Evolutionary conservation across 352 stramenopile species (phyloP), one percentile per base, ranked within the genome.

Genomic region (Phytophthora tubulina): DNA sequence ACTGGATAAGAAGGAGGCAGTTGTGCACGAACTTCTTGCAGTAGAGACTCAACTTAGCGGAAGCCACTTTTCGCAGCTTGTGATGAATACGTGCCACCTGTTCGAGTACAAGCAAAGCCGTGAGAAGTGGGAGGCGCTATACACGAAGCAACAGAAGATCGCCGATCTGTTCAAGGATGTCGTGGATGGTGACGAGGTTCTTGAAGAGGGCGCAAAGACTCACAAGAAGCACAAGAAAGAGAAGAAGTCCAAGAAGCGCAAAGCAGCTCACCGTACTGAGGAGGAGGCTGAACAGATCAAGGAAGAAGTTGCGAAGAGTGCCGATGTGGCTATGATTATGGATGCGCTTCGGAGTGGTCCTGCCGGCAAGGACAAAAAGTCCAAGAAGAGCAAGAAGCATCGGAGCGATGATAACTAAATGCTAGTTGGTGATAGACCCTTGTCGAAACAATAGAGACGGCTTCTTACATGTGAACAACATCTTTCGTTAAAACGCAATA

Each of bases 101-200:
- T 89, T 90, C 46, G 88, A 95, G 78, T 95, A 89, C 74, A 88
- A 88, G 49, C 88, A 84, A 61, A 93, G 88, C 71, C 81, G 75
- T 44, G 85, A 94, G 55, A 92, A 92, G 68, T 95, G 88, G 88
- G 73, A 84, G 38, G 80, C 86, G 31, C 73, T 87, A 17, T 91
- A 93, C 60, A 82, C 85, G 44, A 95, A 95, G 75, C 83, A 95
- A 62, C 67, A 84, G 73, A 95, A 95, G 75, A 91, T 95, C 31
- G 78, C 76, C 11, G 82, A 92, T 30, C 54, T 94, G 39, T 95
- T 95, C 55, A 92, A 90, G 67, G 88, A 93, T 64, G 67, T 95
- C 3, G 76, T 92, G 30, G 73, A 84, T 27, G 60, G 71, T n/a
- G 63, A 80, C 5, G 69, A 80, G 11, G 66, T 41, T 13, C 21